These are phyloP conservation scores for Kodamaea leandrae DNA, from an alignment of 805 yeast genomes.

Conservation along the genomic window DNA sequence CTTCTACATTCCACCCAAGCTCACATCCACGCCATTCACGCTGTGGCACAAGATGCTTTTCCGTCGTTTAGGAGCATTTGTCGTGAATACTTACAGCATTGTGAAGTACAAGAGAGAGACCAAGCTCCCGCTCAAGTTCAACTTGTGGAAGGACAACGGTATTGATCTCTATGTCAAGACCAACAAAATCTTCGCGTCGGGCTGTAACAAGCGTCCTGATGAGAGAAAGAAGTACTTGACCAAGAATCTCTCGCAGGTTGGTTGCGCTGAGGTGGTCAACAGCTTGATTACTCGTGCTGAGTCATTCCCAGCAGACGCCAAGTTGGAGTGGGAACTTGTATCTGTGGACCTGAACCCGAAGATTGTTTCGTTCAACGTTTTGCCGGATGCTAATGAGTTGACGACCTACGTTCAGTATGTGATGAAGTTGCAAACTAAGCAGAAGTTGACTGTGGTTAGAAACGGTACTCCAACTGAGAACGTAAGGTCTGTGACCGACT, in stretches of 20 bases:
- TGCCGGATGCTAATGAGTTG: constrained; percentile 47
- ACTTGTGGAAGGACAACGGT: constrained; percentile 85
- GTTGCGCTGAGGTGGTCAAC: constrained; percentile 32
- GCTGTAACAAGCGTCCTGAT: constrained; percentile 29
- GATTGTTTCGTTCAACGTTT: constrained; percentile 64
- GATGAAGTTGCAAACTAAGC: constrained; percentile 37
- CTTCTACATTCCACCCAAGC: constrained; percentile 41
- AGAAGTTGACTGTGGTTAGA: constrained; percentile 29
- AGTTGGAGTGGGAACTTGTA: constrained; percentile 73
- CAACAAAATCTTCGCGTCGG: constrained; percentile 76
- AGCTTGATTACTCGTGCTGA: constrained; percentile 32
- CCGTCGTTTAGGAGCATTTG: constrained; percentile 64
- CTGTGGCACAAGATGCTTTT: constrained; percentile 47
- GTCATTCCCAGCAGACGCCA: constrained; percentile 52
- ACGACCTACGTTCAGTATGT: constrained; percentile 39
- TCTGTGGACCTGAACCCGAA: constrained; percentile 72
- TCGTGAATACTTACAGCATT: constrained; percentile 59
- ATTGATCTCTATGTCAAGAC: constrained; percentile 72
- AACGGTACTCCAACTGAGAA: constrained; percentile 21
- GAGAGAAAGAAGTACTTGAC: constrained; percentile 46
- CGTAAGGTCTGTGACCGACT: constrained; percentile 32
- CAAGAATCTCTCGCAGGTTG: constrained; percentile 32
- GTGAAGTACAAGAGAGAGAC: constrained; percentile 46
- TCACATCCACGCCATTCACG: constrained; percentile 20
- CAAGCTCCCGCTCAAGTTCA: constrained; percentile 49